Evolutionary conservation across 441 rosid genomes (phyloP).

Genomic region (Euphorbia schlechtendalii): DNA sequence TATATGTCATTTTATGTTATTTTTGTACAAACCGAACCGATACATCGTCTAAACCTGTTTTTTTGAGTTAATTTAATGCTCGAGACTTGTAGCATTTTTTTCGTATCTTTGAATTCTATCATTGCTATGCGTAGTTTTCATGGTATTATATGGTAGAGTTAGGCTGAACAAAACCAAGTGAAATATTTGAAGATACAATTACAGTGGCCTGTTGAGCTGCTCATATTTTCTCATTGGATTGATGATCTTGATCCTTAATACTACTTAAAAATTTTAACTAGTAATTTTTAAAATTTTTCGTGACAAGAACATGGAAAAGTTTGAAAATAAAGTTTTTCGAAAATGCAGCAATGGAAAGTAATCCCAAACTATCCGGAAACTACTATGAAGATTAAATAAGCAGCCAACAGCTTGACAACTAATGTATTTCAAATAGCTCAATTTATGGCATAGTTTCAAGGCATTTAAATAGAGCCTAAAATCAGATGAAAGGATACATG

Average conservation of each 20-base stretch:
- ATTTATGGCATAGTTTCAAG: neutral
- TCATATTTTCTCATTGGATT: too few species aligned
- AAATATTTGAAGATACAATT: too few species aligned
- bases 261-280: too few species aligned
- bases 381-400: too few species aligned
- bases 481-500: constrained; percentile 4
- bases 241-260: too few species aligned
- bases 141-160: neutral
- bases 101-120: neutral
- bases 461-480: constrained; percentile 1
- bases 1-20: constrained; percentile 30
- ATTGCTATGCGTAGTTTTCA: neutral
- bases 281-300: too few species aligned
- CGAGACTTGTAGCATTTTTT: neutral
- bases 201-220: too few species aligned
- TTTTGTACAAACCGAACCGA: constrained; percentile 27
- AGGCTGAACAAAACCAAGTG: neutral
- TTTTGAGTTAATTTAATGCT: constrained; percentile 3
- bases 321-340: too few species aligned
- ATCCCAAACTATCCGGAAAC: too few species aligned
- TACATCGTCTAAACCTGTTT: constrained; percentile 19
- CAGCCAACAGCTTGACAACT: too few species aligned
- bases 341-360: too few species aligned
- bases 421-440: neutral
- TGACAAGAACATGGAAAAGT: neutral